Conservation (phyloP, 495 filamentous ascomycete genomes). For the Penicillium cinerascens region DNA sequence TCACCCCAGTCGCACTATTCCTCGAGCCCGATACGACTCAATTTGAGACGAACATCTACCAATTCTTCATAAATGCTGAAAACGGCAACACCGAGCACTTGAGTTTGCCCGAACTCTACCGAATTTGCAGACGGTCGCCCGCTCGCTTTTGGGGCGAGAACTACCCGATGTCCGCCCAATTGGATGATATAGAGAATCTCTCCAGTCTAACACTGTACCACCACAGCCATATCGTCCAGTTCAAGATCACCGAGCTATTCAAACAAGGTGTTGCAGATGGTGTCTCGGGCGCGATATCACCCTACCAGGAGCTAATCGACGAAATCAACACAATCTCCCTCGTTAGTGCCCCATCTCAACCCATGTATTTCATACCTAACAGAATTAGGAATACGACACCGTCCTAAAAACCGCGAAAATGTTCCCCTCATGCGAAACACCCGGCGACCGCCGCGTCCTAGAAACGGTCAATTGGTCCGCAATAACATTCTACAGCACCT, state of each 20-base stretch:
- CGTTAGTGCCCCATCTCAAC: conserved; percentile 5
- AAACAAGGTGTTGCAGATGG: conserved; percentile 7
- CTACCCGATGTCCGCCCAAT: conserved; percentile 28
- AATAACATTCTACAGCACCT: conserved; percentile 29
- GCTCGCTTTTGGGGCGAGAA: conserved; percentile 32
- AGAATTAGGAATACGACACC: conserved; percentile 24
- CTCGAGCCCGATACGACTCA: conserved; percentile 15
- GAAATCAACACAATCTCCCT: conserved; percentile 22
- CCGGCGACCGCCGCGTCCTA: conserved; percentile 23
- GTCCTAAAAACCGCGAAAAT: conserved; percentile 21
- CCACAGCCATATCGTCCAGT: conserved; percentile 28
- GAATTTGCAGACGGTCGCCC: conserved; percentile 32
- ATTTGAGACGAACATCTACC: conserved; percentile 27
- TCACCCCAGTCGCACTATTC: conserved; percentile 27
- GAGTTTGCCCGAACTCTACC: conserved; percentile 25
- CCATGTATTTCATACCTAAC: background rate
- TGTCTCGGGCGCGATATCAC: background rate
- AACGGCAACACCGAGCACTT: conserved; percentile 3
- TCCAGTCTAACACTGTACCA: conserved; percentile 27
- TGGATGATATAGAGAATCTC: conserved; percentile 36
- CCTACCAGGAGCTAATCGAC: conserved; percentile 16
- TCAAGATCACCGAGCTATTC: conserved; percentile 28
- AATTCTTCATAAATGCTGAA: conserved; percentile 23
- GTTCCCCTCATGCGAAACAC: conserved; percentile 21
- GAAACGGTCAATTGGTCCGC: conserved; percentile 33